Evolutionary conservation across 805 yeast genomes (phyloP).

Genomic region (Lachancea sp.): DNA sequence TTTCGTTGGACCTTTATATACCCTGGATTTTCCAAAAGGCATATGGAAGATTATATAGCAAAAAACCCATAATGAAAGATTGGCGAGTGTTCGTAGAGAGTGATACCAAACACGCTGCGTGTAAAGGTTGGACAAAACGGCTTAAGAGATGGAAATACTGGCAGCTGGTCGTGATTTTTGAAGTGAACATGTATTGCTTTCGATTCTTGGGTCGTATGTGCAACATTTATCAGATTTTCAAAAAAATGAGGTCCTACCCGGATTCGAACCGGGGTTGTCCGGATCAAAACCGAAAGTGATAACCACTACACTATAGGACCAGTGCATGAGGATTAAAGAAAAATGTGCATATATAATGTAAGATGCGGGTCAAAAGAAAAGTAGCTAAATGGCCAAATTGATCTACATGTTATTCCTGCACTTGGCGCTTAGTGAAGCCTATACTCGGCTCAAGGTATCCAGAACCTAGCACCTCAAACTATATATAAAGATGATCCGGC

Average conservation of each 20-base stretch:
- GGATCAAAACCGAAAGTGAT: slow-evolving; percentile 58
- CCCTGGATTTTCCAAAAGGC: neutral
- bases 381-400: too few species aligned
- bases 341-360: too few species aligned
- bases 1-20: neutral
- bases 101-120: neutral
- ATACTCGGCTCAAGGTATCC: too few species aligned
- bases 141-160: too few species aligned
- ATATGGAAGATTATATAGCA: slow-evolving; percentile 3
- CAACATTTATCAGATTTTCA: neutral
- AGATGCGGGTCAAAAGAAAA: too few species aligned
- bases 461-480: neutral
- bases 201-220: too few species aligned
- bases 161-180: too few species aligned
- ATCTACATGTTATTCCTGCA: too few species aligned
- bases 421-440: too few species aligned
- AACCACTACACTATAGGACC: slow-evolving; percentile 57
- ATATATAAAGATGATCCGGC: neutral
- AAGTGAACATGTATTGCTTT: too few species aligned
- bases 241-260: slow-evolving; percentile 62
- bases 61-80: neutral
- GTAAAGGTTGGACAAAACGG: too few species aligned
- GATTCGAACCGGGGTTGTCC: slow-evolving; percentile 79
- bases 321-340: neutral
- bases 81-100: too few species aligned